Base-by-base conservation (phyloP, 352 stramenopile genomes). In the Globisporangium paddicum region DNA sequence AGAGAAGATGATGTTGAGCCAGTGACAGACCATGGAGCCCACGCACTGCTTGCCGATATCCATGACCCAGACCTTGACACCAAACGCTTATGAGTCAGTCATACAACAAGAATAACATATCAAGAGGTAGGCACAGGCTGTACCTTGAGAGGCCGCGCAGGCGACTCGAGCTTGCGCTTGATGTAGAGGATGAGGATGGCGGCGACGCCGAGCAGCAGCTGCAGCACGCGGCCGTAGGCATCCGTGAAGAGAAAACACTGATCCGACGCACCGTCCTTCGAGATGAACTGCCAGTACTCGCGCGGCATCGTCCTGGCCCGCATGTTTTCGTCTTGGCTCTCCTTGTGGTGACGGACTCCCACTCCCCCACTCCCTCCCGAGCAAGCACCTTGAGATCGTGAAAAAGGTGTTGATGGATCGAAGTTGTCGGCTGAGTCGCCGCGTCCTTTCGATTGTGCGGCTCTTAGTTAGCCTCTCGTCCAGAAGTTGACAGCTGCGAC, bases 131-230 rank as follows among this genome's bases (percentile, higher is more conserved):
- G 16, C 10, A 41, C 10, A 18, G 10, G 18, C 3, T 54, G 16
- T 18, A 82, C 75, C 47, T 75, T 79, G 11, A 93, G 59, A 14
- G 76, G 77, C 0, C 79, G 76, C 56, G 86, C 87, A 32, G 79
- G 79, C 14, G 73, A 78, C 70, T 91, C 83, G 49, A 90, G 72
- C 59, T 90, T 85, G 55, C 81, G 74, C 68, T 91, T 91, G 68
- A 90, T 77, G 64, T 79, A 89, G 51, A 91, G 69, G 41, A 91
- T 68, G 63, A 85, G 68, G 5, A 91, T 47, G 2, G 78, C 75
- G 11, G 71, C 76, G 21, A 73, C 53, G 5, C 63, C 75, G 44
- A 93, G 59, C 42, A 74, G 52, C 19, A 91, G 21, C 59, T 91
- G 81, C 55, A 91, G 67, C 42, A 87, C 19, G 9, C 77, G 70